These are phyloP conservation scores for Pseudogymnoascus sp. DNA, from an alignment of 2,329 filamentous ascomycete genomes.

Conservation along the genomic window DNA sequence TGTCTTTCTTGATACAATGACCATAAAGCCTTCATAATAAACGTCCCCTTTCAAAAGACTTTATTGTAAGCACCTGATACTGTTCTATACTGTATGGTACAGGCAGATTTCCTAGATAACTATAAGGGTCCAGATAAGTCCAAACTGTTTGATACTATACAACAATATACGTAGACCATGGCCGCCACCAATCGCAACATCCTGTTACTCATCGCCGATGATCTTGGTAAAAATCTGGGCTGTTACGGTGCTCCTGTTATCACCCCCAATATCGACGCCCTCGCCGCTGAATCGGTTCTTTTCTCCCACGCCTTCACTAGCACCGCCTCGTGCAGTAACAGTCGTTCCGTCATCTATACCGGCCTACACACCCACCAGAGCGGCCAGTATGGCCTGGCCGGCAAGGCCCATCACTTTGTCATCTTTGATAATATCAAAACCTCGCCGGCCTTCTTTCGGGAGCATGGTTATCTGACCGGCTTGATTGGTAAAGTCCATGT, in stretches of 20 bases:
- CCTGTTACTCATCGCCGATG: conserved; percentile 37
- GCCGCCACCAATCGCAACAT: conserved; percentile 23
- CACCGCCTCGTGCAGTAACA: conserved; percentile 42
- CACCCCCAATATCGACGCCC: conserved; percentile 36
- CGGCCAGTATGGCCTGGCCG: conserved; percentile 39
- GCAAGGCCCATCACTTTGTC: conserved; percentile 35
- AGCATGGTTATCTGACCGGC: conserved; percentile 37
- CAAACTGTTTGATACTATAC: neutral
- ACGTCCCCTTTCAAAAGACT: neutral
- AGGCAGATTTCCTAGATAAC: neutral
- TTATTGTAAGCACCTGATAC: neutral
- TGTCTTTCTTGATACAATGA: neutral
- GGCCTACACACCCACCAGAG: conserved; percentile 43
- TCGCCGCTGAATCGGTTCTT: conserved; percentile 31
- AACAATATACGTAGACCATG: neutral
- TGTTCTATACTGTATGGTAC: neutral
- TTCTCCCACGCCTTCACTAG: conserved; percentile 38
- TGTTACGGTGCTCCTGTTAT: conserved; percentile 30
- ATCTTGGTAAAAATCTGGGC: conserved; percentile 33
- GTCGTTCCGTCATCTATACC: conserved; percentile 41
- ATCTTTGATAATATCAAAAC: conserved; percentile 40
- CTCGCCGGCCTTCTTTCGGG: conserved; percentile 33
- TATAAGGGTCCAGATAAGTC: neutral
- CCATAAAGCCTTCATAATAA: neutral
- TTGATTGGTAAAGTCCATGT: conserved; percentile 45